phyloP scores from a whole-genome alignment of 345 rosid genomes.

The Pistacia vera region DNA sequence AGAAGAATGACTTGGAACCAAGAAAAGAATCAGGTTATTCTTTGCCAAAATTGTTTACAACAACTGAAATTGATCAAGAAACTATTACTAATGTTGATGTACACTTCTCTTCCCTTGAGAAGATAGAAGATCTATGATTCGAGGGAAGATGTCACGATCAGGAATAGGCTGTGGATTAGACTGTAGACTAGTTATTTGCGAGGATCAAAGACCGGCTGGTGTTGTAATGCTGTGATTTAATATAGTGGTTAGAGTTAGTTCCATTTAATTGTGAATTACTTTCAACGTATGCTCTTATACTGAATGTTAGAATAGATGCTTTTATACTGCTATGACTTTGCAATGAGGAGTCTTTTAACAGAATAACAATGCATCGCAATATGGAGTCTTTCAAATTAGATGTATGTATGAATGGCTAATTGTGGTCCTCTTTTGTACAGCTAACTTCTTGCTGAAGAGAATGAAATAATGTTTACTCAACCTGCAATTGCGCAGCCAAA shows the following conservation, averaged over 20 bases:
- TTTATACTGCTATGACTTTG: not conserved
- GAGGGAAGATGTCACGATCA: not conserved
- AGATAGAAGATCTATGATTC: slow-evolving; percentile 47
- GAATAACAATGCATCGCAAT: not conserved
- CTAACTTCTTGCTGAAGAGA: not conserved
- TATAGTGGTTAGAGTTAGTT: slow-evolving; percentile 3
- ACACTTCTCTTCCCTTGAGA: slow-evolving; percentile 55
- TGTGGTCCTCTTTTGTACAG: too few species aligned
- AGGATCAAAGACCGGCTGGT: not conserved
- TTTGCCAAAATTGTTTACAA: slow-evolving; percentile 39
- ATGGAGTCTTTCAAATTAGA: too few species aligned
- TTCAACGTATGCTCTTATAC: not conserved
- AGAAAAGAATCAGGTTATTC: slow-evolving; percentile 28
- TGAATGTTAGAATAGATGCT: not conserved
- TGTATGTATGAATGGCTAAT: too few species aligned
- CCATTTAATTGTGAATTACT: slow-evolving; percentile 3
- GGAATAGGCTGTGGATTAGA: slow-evolving; percentile 6
- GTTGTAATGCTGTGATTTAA: slow-evolving; percentile 5
- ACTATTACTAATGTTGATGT: slow-evolving; percentile 40
- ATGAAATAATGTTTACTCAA: not conserved
- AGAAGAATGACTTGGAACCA: slow-evolving; percentile 22
- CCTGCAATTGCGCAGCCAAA: not conserved
- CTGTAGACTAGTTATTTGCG: slow-evolving; percentile 6
- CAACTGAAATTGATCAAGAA: slow-evolving; percentile 62
- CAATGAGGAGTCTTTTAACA: not conserved